A percentile compares a stretch with the other conserved stretches of the same genome.
Evolutionary conservation across 164 flowering plant species (phyloP).

Genomic region (Magnolia officinalis): DNA sequence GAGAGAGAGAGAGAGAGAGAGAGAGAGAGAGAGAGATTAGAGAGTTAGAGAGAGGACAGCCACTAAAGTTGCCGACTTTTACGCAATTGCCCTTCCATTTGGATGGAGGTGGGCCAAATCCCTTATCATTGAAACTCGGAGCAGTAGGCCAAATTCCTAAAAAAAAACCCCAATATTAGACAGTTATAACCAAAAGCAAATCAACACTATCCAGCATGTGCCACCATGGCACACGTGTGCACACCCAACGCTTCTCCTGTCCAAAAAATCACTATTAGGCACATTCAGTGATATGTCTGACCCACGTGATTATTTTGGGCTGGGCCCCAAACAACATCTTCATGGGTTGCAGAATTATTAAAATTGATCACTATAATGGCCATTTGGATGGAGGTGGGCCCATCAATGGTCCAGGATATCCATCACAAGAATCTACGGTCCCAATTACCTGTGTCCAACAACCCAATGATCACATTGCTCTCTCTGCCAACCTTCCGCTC

Average conservation of each 20-base stretch:
- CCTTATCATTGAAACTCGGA: conserved; percentile 19
- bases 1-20: conserved; percentile 9
- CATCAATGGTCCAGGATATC: not conserved
- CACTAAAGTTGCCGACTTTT: conserved; percentile 22
- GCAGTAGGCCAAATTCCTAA: conserved; percentile 12
- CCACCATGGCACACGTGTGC: not conserved
- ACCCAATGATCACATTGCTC: conserved; percentile 15
- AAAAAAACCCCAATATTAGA: not conserved
- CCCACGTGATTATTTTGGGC: too few species aligned
- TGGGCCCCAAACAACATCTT: too few species aligned
- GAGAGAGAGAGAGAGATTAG: conserved; percentile 16
- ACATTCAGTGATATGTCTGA: not conserved
- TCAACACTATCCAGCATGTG: too few species aligned
- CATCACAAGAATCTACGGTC: not conserved
- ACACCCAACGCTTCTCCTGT: not conserved
- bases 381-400: not conserved
- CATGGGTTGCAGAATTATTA: too few species aligned
- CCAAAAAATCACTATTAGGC: not conserved
- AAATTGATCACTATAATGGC: too few species aligned
- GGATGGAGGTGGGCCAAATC: conserved; percentile 18
- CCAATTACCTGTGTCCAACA: conserved; percentile 19
- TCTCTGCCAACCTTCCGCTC: conserved; percentile 6
- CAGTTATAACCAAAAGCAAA: not conserved
- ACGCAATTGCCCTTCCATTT: conserved; percentile 26
- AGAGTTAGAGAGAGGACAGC: conserved; percentile 26